Conservation (phyloP, 768 basidiomycete species). For the Coprinopsis marcescibilis region DNA sequence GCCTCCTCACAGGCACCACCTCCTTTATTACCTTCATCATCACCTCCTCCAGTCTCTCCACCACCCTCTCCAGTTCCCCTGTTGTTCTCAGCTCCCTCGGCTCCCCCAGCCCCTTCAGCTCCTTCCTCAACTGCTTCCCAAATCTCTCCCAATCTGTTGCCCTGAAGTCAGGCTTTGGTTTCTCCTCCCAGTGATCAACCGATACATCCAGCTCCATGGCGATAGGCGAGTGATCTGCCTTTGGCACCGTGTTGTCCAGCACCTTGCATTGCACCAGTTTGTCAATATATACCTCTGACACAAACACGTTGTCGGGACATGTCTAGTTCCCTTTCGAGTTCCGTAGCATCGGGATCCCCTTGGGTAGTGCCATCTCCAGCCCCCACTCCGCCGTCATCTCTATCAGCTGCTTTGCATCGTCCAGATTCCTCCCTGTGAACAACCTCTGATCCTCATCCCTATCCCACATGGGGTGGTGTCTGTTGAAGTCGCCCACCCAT, state of each 20-base stretch:
- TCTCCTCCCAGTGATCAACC: background rate
- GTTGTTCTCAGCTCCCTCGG: background rate
- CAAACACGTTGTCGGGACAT: conserved; percentile 38
- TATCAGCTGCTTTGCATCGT: conserved; percentile 26
- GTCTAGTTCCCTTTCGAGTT: conserved; percentile 23
- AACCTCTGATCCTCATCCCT: conserved; percentile 24
- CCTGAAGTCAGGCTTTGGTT: conserved; percentile 20
- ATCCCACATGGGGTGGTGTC: conserved; percentile 37
- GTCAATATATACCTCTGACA: conserved; percentile 13
- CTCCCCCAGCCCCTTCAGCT: background rate
- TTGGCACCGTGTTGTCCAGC: conserved; percentile 10
- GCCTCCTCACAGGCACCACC: conserved; percentile 5
- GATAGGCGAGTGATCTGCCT: conserved; percentile 39
- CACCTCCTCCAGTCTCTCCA: background rate
- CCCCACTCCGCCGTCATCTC: conserved; percentile 17
- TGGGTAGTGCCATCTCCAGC: conserved; percentile 30
- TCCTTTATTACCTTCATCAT: background rate
- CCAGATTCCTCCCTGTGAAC: conserved; percentile 16
- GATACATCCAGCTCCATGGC: conserved; percentile 22
- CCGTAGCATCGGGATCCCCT: conserved; percentile 27
- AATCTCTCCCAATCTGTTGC: conserved; percentile 27
- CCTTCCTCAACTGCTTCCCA: conserved; percentile 13
- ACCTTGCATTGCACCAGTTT: conserved; percentile 23
- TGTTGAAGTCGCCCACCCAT: conserved; percentile 36
- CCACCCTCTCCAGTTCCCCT: conserved; percentile 5